Conservation (phyloP, 2,329 filamentous ascomycete genomes). For the Cladosporium sphaerospermum region DNA sequence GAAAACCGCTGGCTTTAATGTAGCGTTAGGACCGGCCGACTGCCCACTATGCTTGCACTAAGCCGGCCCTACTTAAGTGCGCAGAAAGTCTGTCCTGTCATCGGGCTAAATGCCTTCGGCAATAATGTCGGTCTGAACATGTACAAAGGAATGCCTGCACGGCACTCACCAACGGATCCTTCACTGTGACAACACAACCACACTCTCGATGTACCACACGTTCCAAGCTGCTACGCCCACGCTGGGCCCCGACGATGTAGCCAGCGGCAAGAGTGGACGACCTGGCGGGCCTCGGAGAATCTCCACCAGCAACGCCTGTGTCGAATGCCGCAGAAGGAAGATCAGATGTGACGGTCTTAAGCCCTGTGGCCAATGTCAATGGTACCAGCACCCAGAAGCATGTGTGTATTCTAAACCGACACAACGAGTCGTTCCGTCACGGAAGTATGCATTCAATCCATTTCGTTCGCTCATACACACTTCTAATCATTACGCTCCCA, state of each 20-base stretch:
- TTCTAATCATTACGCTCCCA: slow-evolving; percentile 17
- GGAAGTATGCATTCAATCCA: slow-evolving; percentile 54
- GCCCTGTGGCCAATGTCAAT: slow-evolving; percentile 76
- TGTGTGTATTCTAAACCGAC: slow-evolving; percentile 79
- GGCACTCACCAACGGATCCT: slow-evolving; percentile 6
- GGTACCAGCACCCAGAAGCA: slow-evolving; percentile 70
- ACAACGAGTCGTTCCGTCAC: slow-evolving; percentile 68
- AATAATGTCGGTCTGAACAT: background rate
- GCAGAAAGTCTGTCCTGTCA: background rate
- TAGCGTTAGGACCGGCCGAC: slow-evolving; percentile 5
- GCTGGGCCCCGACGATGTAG: slow-evolving; percentile 28
- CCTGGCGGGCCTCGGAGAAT: slow-evolving; percentile 37
- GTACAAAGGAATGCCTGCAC: slow-evolving; percentile 10
- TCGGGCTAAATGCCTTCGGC: background rate
- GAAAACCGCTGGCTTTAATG: background rate
- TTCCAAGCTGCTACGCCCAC: slow-evolving; percentile 34
- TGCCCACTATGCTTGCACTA: background rate
- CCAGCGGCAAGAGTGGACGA: slow-evolving; percentile 31
- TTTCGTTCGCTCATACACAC: background rate
- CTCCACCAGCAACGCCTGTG: slow-evolving; percentile 57
- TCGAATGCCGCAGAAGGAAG: slow-evolving; percentile 72
- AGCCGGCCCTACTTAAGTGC: slow-evolving; percentile 3
- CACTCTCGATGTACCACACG: slow-evolving; percentile 38
- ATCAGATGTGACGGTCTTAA: slow-evolving; percentile 78
- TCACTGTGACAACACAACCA: slow-evolving; percentile 2